Evolutionary conservation across 2,329 filamentous ascomycete genomes (phyloP).

Genomic region (Endoconidiophora polonica): DNA sequence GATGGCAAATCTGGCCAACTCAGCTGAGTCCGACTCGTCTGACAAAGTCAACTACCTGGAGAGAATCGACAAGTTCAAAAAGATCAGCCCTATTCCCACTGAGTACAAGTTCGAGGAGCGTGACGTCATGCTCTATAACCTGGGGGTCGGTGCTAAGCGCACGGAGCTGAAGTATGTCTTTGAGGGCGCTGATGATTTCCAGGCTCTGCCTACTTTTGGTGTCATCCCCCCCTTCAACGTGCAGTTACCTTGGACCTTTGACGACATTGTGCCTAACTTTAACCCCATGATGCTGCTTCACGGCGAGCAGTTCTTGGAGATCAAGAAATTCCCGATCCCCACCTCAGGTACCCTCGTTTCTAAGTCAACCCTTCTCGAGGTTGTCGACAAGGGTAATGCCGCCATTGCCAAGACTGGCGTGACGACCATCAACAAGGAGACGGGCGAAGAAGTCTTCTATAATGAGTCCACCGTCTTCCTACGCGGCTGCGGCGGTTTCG

Average conservation of each 20-base stretch:
- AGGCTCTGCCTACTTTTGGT: constrained; percentile 85
- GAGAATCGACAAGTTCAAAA: constrained; percentile 61
- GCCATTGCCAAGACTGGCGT: constrained; percentile 67
- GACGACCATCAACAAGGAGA: constrained; percentile 70
- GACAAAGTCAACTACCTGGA: constrained; percentile 40
- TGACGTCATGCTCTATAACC: constrained; percentile 88
- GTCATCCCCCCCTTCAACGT: constrained; percentile 90
- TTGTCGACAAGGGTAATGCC: constrained; percentile 87
- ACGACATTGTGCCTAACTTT: constrained; percentile 85
- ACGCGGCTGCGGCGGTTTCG: constrained; percentile 79
- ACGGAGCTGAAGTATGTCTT: constrained; percentile 77
- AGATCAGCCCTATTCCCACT: constrained; percentile 51
- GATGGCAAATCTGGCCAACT: constrained; percentile 73
- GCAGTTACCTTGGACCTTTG: constrained; percentile 60
- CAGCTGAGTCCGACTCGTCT: constrained; percentile 45
- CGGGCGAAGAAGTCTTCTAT: constrained; percentile 85
- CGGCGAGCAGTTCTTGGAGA: constrained; percentile 94
- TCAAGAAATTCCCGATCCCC: constrained; percentile 81
- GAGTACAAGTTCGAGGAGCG: constrained; percentile 71
- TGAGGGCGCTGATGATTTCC: constrained; percentile 83
- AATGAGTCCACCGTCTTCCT: constrained; percentile 92
- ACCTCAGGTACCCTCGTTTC: constrained; percentile 64
- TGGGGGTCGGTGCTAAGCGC: constrained; percentile 82
- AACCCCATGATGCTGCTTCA: constrained; percentile 97
- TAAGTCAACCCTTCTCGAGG: constrained; percentile 70